Percentiles rank a stretch among this genome's conserved stretches.
phyloP scores from a whole-genome alignment of 2,329 filamentous ascomycete species.

The Bipolaris bicolor region DNA sequence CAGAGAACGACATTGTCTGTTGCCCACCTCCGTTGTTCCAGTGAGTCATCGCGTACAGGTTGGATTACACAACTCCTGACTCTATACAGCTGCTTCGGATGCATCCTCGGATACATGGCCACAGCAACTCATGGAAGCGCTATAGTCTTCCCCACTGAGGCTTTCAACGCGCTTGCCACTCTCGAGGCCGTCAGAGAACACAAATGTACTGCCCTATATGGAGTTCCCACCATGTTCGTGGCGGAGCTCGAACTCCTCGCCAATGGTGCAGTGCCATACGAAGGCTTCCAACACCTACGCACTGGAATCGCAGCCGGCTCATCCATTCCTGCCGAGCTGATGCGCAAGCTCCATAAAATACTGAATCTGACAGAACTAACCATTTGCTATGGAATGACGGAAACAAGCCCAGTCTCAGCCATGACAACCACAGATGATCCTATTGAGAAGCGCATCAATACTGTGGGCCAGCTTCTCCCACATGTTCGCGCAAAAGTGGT shows the following conservation, averaged over 20 bases:
- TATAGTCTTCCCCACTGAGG: slow-evolving; percentile 84
- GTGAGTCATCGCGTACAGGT: slow-evolving; percentile 26
- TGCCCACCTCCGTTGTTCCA: slow-evolving; percentile 65
- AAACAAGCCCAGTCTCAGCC: slow-evolving; percentile 74
- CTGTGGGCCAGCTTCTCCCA: slow-evolving; percentile 81
- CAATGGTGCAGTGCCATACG: slow-evolving; percentile 49
- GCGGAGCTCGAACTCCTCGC: slow-evolving; percentile 81
- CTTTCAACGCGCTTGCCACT: slow-evolving; percentile 79
- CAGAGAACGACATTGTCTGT: slow-evolving; percentile 70
- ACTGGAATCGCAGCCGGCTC: slow-evolving; percentile 94
- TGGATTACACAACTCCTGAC: slow-evolving; percentile 7
- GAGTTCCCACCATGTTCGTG: slow-evolving; percentile 94
- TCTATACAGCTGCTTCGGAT: slow-evolving; percentile 74
- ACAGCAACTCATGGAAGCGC: slow-evolving; percentile 82
- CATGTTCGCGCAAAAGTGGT: slow-evolving; percentile 84
- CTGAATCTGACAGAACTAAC: slow-evolving; percentile 83
- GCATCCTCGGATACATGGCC: slow-evolving; percentile 93
- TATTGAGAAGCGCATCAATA: slow-evolving; percentile 72
- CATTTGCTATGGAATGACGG: slow-evolving; percentile 97
- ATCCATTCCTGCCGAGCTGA: slow-evolving; percentile 81
- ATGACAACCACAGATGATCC: slow-evolving; percentile 85
- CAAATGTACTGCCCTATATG: slow-evolving; percentile 74
- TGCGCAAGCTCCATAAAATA: slow-evolving; percentile 73
- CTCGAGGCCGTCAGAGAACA: slow-evolving; percentile 69
- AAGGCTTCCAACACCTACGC: slow-evolving; percentile 68